Percentiles rank a stretch among this genome's conserved stretches.
Conservation (phyloP, 139 green algal genomes). For the Micractinium conductrix region DNA sequence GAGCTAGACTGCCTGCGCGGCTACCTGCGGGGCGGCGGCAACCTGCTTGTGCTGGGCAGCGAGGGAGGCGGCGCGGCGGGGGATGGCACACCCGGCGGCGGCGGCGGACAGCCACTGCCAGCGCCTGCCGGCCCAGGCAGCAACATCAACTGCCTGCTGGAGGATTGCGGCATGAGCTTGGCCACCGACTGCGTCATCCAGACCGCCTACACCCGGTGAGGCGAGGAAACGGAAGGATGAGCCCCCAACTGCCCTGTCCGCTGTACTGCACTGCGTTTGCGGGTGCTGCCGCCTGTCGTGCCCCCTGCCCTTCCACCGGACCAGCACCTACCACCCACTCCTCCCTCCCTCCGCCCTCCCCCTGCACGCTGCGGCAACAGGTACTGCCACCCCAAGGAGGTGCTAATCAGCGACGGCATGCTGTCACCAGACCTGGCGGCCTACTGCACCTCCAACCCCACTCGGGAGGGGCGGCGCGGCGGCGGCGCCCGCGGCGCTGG, state of each 20-base stretch:
- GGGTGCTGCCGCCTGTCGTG: too few species aligned
- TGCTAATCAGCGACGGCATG: constrained; percentile 82
- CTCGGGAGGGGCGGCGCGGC: background rate
- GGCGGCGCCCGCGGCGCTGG: background rate
- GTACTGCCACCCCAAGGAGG: constrained; percentile 90
- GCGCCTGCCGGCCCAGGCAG: constrained; percentile 43
- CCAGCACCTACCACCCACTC: too few species aligned
- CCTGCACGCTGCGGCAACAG: constrained; percentile 55
- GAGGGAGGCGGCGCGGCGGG: background rate
- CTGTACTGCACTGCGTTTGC: too few species aligned
- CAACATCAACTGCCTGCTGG: constrained; percentile 87
- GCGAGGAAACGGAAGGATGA: too few species aligned
- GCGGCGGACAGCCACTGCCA: background rate
- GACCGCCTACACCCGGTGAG: constrained; percentile 16
- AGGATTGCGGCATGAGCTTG: constrained; percentile 79
- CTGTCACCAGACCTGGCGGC: constrained; percentile 78
- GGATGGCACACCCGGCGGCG: background rate
- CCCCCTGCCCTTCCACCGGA: too few species aligned
- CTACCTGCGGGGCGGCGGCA: constrained; percentile 72
- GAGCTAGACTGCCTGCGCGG: constrained; percentile 72
- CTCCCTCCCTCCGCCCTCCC: too few species aligned
- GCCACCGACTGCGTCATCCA: constrained; percentile 78
- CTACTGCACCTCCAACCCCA: constrained; percentile 14
- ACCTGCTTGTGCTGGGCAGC: constrained; percentile 62
- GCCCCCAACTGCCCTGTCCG: too few species aligned